Conservation (phyloP, 345 rosid species). For the Barbarea vulgaris region DNA sequence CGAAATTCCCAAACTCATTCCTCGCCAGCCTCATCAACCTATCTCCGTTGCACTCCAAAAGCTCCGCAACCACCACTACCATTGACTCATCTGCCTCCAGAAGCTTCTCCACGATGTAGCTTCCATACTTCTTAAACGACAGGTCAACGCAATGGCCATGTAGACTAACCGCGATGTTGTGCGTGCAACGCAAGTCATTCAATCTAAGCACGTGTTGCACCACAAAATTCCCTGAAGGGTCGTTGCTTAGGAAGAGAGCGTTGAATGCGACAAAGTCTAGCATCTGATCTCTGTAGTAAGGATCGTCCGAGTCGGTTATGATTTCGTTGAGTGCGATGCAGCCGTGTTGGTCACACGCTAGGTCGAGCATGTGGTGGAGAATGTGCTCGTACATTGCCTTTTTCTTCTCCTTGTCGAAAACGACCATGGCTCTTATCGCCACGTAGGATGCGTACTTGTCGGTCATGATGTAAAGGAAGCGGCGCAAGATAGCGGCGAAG, state of each 20-base stretch:
- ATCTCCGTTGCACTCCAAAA: background rate
- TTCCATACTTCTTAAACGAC: slow-evolving; percentile 13
- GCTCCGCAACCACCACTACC: background rate
- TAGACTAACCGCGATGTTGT: background rate
- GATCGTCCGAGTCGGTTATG: background rate
- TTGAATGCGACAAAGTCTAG: background rate
- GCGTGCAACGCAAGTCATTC: background rate
- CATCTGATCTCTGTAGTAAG: background rate
- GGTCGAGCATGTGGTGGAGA: background rate
- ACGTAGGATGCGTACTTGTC: slow-evolving; percentile 18
- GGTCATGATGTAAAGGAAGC: slow-evolving; percentile 15
- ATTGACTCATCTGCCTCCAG: background rate
- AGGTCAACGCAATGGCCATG: background rate
- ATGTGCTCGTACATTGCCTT: background rate
- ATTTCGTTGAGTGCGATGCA: slow-evolving; percentile 15
- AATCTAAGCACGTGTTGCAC: slow-evolving; percentile 18
- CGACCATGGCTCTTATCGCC: slow-evolving; percentile 18
- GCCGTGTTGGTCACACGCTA: slow-evolving; percentile 4
- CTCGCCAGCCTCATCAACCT: slow-evolving; percentile 1
- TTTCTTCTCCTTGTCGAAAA: background rate
- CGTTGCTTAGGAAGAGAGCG: slow-evolving; percentile 12
- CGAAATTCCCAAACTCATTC: slow-evolving; percentile 8
- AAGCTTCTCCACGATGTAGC: slow-evolving; percentile 2
- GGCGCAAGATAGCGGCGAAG: slow-evolving; percentile 9
- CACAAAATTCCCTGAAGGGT: slow-evolving; percentile 18